Base-by-base conservation (phyloP, 208 protist genomes). In the Wallacemonas sp. region DNA sequence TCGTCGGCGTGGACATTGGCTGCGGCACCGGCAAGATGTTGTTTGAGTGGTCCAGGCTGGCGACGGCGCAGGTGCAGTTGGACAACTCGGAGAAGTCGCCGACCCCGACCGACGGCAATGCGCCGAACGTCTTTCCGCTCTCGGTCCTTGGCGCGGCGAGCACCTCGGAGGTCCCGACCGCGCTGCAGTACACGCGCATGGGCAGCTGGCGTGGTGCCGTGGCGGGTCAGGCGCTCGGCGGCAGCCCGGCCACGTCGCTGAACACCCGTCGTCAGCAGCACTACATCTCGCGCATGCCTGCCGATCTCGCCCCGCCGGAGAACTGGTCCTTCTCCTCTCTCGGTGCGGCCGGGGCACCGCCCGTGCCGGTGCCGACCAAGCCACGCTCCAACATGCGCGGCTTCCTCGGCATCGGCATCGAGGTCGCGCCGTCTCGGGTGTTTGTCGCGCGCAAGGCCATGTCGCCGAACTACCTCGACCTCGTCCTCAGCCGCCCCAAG, bases 11-110 rank as follows among this genome's bases (percentile, higher is more conserved):
- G 44, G 86, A 89, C 67, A 61, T 92, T 14, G 86, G 86, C 44
- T 77, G 82, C 67, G 86, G 86, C 20, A 87, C 76, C 7, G 86
- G 86, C n/a, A 87, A 86, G 44, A 42, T 89, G n/a, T 68, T 92
- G 29, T 92, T 87, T 45, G 82, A 92, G 76, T 92, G 82, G 86
- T 72, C 70, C 16, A 68, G 79, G 20, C 71, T 92, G 26, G 74
- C 76, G 7, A 23, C 72, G 32, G 74, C 61, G 45, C 57, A 74
- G 67, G 77, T 63, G 2, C 52, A 7, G 29, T 33, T 57, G 4
- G 57, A 76, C 29, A n/a, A 33, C 26, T 2, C 26, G 52, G 52
- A 59, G 31, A 18, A 23, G 20, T 1, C 44, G 20, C 44, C 44
- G 44, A 49, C 20, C 11, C 44, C 44, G 44, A 49, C 20, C 11